Conservation (phyloP, 192 early-diverging fungal species). For the Umbelopsis ramanniana region DNA sequence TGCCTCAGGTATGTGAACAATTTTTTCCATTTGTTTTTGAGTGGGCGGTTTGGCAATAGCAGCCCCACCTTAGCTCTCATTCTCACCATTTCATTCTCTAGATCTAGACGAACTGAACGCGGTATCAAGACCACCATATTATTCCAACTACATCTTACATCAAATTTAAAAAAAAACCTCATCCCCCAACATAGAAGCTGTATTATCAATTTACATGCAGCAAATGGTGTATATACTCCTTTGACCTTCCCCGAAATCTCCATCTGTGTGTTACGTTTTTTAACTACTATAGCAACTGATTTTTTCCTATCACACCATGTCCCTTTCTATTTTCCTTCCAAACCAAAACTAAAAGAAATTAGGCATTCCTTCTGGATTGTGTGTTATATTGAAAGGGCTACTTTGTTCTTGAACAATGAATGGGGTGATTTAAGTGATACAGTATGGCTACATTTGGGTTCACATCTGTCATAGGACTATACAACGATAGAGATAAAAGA, state of each 20-base stretch:
- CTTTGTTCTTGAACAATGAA: not conserved
- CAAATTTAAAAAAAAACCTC: conserved; percentile 22
- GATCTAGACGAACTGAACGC: conserved; percentile 6
- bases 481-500: not conserved
- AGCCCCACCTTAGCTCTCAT: no score
- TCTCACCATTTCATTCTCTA: not conserved
- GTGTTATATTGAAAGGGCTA: not conserved
- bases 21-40: not conserved
- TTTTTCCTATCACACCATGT: conserved; percentile 3
- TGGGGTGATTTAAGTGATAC: not conserved
- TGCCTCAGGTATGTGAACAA: conserved; percentile 44
- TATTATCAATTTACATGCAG: conserved; percentile 10
- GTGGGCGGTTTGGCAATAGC: no score
- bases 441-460: not conserved
- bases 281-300: not conserved
- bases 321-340: no score
- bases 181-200: conserved; percentile 24
- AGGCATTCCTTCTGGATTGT: not conserved
- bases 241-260: not conserved
- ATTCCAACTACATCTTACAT: conserved; percentile 23
- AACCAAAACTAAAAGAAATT: not conserved
- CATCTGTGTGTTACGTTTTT: not conserved
- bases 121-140: not conserved
- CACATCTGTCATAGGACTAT: no score
- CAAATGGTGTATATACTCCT: conserved; percentile 19